Evolutionary conservation across 768 basidiomycete genomes (phyloP), one percentile per base, ranked within the genome.

Genomic region (Ramaria sp.): DNA sequence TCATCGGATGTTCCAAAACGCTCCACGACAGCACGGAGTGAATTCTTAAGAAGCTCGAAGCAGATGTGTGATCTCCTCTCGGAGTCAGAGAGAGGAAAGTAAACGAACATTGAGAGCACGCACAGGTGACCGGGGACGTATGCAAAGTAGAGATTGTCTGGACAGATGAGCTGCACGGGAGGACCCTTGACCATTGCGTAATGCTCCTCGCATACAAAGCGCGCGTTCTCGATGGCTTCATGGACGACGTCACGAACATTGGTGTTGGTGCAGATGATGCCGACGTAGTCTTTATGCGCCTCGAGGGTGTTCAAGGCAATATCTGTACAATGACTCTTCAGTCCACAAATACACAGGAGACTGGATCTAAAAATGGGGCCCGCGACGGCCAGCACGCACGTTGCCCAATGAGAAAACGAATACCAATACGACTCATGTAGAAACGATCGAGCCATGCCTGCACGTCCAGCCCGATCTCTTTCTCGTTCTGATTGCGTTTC

Each of bases 31-130:
- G 96, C 96, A 39, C 96, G 85, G 9, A 99, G 76, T 16, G 94
- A 97, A 74, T 99, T 99, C 67, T 99, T 99, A 55, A 98, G 77
- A 10, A 99, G 78, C 64, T 99, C 96, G 68, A 99, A 99, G 61
- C 85, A 79, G 69, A 99, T 97, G 67, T 99, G 96, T 0, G 88
- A 91, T n/a, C 67, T 69, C 50, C 50, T 20, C 30, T 12, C 15
- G 18, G 10, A 28, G 42, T 52, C 30, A 51, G 30, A 20, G 8
- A 54, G 13, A 5, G n/a, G 53, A 56, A 25, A 30, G 59, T 20
- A 32, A 48, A 25, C 1, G 48, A 52, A 16, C 30, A 52, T 12
- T 15, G 28, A 39, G 39, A 41, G 34, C 24, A 64, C 70, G 56
- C 50, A 71, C 57, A 99, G 72, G 65, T 99, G 96, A 3, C 91